Conservation (phyloP, 2,329 filamentous ascomycete species). For the Penicillium thymicola region DNA sequence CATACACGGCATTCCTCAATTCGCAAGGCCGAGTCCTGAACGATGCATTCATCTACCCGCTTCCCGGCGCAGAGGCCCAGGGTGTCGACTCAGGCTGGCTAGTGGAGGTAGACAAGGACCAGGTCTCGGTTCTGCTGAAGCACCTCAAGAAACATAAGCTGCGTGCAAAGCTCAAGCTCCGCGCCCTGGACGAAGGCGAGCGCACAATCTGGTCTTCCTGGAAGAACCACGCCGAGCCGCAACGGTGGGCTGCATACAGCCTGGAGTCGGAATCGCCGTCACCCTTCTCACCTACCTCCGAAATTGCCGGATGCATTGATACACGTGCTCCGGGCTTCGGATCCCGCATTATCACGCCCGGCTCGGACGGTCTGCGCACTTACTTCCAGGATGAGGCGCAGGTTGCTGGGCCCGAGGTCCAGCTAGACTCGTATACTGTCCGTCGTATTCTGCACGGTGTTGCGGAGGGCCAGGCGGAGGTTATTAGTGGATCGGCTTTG, state of each 20-base stretch:
- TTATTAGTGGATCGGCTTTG: conserved; percentile 66
- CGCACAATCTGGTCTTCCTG: conserved; percentile 70
- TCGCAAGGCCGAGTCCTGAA: conserved; percentile 79
- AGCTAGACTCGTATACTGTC: conserved; percentile 64
- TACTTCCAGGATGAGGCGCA: conserved; percentile 33
- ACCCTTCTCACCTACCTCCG: conserved; percentile 26
- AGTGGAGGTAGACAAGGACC: conserved; percentile 74
- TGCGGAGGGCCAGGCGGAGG: conserved; percentile 79
- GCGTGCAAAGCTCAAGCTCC: conserved; percentile 70
- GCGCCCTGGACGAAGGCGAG: conserved; percentile 63
- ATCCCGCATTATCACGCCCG: conserved; percentile 38
- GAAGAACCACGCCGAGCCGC: conserved; percentile 51
- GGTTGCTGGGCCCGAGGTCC: conserved; percentile 48
- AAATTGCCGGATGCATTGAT: conserved; percentile 37
- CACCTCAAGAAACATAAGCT: conserved; percentile 85
- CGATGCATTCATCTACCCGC: conserved; percentile 85
- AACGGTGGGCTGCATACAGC: conserved; percentile 39
- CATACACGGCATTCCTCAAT: conserved; percentile 83
- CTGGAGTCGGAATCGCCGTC: conserved; percentile 34
- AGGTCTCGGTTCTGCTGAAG: conserved; percentile 60
- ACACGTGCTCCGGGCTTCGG: conserved; percentile 42
- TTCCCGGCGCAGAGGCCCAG: conserved; percentile 37
- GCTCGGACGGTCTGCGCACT: conserved; percentile 32
- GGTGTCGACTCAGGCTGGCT: conserved; percentile 55
- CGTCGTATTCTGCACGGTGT: conserved; percentile 77